These are phyloP conservation scores for Lepidium aucheri DNA, from an alignment of 345 rosid genomes.

Conservation along the genomic window DNA sequence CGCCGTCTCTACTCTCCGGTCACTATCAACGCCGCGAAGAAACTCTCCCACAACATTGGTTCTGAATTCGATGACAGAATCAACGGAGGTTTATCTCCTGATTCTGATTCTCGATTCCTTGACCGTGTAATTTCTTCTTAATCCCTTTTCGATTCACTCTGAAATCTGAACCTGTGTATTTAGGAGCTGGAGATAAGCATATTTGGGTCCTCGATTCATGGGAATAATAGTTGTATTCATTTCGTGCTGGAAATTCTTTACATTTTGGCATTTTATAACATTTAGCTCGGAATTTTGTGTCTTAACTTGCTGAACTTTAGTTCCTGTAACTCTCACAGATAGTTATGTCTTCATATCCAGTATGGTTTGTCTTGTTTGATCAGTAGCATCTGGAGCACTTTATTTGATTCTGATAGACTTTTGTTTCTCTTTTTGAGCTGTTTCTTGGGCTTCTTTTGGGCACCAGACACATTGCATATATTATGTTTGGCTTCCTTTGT, in stretches of 20 bases:
- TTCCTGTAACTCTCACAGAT: background rate
- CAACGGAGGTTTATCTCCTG: constrained; percentile 46
- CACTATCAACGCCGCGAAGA: constrained; percentile 25
- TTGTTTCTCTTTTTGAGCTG: background rate
- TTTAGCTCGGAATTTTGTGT: background rate
- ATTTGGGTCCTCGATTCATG: background rate
- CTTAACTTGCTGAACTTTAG: background rate
- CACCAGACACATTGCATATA: background rate
- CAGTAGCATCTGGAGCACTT: background rate
- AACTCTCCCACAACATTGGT: constrained; percentile 23
- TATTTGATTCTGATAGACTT: background rate
- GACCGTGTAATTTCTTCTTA: constrained; percentile 46
- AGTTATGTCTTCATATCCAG: background rate
- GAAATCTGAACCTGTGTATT: background rate
- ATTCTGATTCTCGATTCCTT: constrained; percentile 63
- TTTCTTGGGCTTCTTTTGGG: background rate
- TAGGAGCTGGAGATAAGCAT: background rate
- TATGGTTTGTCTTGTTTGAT: background rate
- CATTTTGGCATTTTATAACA: background rate
- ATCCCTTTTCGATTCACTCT: background rate
- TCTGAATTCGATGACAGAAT: constrained; percentile 52
- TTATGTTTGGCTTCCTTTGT: background rate
- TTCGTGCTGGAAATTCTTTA: background rate
- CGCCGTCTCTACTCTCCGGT: constrained; percentile 28
- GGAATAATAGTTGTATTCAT: background rate